Conservation (phyloP, 1,139 yeast species). For the Zygoascus sp. region DNA sequence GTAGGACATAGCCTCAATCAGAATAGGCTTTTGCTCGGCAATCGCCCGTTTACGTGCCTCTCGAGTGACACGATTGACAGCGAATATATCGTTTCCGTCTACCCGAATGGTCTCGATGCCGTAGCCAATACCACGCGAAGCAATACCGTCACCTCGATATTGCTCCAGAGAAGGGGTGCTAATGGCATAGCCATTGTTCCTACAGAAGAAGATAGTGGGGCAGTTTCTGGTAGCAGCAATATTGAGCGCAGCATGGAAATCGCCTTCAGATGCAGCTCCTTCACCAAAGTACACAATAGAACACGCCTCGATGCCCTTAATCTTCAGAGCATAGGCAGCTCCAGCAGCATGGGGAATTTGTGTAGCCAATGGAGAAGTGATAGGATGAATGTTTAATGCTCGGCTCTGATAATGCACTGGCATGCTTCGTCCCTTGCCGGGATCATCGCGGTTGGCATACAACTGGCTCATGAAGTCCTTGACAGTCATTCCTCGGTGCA, state of each 20-base stretch:
- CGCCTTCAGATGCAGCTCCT: constrained; percentile 40
- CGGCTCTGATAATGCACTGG: constrained; percentile 36
- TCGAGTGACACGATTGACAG: constrained; percentile 33
- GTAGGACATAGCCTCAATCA: constrained; percentile 38
- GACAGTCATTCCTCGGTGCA: constrained; percentile 35
- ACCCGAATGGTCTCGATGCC: constrained; percentile 37
- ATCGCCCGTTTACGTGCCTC: constrained; percentile 33
- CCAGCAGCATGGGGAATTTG: constrained; percentile 39
- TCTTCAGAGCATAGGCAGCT: constrained; percentile 37
- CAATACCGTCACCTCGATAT: constrained; percentile 38
- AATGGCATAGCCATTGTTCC: constrained; percentile 39
- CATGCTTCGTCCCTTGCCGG: constrained; percentile 35
- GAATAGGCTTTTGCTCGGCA: constrained; percentile 31
- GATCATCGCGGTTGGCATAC: constrained; percentile 33
- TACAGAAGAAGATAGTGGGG: constrained; percentile 35
- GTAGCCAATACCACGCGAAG: constrained; percentile 35
- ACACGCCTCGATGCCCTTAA: constrained; percentile 28
- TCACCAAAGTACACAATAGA: constrained; percentile 37
- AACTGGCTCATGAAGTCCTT: constrained; percentile 35
- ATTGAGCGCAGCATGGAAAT: constrained; percentile 37
- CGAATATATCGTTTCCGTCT: constrained; percentile 37
- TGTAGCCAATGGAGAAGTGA: constrained; percentile 36
- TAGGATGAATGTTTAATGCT: constrained; percentile 34
- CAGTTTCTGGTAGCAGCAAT: constrained; percentile 37
- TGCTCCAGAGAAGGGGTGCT: constrained; percentile 37